Conservation (phyloP, 1,284 basidiomycete genomes). For the Cryptococcus amylolentus region DNA sequence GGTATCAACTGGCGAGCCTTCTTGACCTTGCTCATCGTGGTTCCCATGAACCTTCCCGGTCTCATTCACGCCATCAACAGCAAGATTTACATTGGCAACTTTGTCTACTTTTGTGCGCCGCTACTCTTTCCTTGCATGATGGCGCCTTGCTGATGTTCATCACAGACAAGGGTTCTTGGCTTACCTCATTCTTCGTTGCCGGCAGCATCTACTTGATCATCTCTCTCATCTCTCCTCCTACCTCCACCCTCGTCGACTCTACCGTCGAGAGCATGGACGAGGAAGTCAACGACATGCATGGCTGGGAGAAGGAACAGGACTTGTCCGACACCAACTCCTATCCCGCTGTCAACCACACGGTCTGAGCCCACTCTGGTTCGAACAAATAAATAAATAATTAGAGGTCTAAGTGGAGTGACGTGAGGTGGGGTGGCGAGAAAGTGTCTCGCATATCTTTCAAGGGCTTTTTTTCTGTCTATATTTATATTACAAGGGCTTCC, state of each 20-base stretch:
- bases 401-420: no score
- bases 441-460: no score
- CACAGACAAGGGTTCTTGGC: slow-evolving; percentile 36
- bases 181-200: slow-evolving; percentile 37
- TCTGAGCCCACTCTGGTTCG: no score
- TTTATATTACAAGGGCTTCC: no score
- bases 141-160: background rate
- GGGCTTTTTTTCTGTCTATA: no score
- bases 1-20: slow-evolving; percentile 45
- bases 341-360: background rate
- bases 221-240: slow-evolving; percentile 29
- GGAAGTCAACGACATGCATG: slow-evolving; percentile 13
- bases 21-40: slow-evolving; percentile 31
- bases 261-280: slow-evolving; percentile 39
- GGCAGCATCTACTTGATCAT: slow-evolving; percentile 27
- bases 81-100: slow-evolving; percentile 38
- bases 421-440: no score
- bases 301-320: slow-evolving; percentile 19
- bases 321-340: background rate
- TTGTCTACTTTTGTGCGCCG: slow-evolving; percentile 35
- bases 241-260: slow-evolving; percentile 25
- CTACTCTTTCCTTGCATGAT: background rate
- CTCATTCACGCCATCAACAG: slow-evolving; percentile 39
- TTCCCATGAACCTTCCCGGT: slow-evolving; percentile 44
- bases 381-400: no score